A percentile compares a stretch with the other conserved stretches of the same genome.
These are phyloP conservation scores for Tilletia walkeri DNA, from an alignment of 1,284 basidiomycete species.

Conservation along the genomic window DNA sequence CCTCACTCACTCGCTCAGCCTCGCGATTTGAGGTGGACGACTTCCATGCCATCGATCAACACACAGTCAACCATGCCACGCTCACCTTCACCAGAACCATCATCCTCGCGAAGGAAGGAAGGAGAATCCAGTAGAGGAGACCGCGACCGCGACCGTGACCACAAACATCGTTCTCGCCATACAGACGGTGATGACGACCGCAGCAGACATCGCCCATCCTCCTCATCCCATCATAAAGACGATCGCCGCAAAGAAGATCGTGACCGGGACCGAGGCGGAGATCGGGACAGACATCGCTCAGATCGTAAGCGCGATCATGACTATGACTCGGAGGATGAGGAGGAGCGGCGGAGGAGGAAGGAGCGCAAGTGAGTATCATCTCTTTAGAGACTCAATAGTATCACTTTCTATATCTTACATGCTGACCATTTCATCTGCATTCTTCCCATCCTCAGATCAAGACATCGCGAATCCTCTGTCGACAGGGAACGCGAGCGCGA, in stretches of 20 bases:
- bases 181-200: conserved; percentile 18
- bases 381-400: not conserved
- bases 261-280: conserved; percentile 11
- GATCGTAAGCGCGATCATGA: conserved; percentile 20
- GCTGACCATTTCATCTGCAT: not conserved
- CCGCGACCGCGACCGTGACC: not conserved
- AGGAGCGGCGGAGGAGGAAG: conserved; percentile 19
- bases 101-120: not conserved
- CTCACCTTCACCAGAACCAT: conserved; percentile 1
- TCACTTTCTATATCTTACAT: too few relatives aligned
- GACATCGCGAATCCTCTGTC: conserved; percentile 34
- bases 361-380: conserved; percentile 15
- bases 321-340: conserved; percentile 19
- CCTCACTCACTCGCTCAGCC: not conserved
- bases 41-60: not conserved
- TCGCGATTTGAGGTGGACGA: not conserved
- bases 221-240: not conserved
- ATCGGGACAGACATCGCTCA: conserved; percentile 7
- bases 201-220: conserved; percentile 7
- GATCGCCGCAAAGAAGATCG: not conserved
- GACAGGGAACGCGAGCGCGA: not conserved
- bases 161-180: conserved; percentile 7
- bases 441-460: conserved; percentile 2
- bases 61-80: not conserved
- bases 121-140: conserved; percentile 17